Evolutionary conservation across 345 rosid genomes (phyloP), one percentile per base, ranked within the genome.

Genomic region (Euclidium syriacum): DNA sequence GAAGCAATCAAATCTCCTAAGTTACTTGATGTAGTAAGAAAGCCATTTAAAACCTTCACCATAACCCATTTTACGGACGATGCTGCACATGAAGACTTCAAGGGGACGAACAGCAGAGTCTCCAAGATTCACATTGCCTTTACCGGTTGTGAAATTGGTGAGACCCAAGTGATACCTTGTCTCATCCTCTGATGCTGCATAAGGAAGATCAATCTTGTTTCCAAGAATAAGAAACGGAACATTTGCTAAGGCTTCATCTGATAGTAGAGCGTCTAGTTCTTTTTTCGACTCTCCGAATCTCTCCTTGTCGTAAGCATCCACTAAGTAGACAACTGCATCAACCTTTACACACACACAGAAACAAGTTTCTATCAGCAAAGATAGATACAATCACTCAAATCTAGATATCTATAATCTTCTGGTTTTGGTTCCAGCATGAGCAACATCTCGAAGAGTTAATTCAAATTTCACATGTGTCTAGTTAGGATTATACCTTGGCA

Each of bases 41-140:
- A 87, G 44, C 91, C 95, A 85, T 65, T 74, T 78, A 72, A 87
- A 87, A 6, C 91, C 95, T 4, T 87, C 88, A 1, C 95, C 91
- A 24, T 87, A 87, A 4, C 95, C 95, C 95, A 87, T 87, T 74
- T 82, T 84, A 51, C 88, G 85, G 29, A 87, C 95, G 5, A 87
- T 81, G 81, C 88, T 87, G 74, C 95, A 87, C 95, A 83, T 87
- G 35, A 79, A 87, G 43, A 87, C 88, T 75, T 87, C 91, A 2
- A 87, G 75, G 3, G 91, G 91, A 32, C 95, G 85, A 30, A 87
- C 68, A 22, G 40, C 70, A 12, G 83, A 52, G 24, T 78, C 79
- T 10, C 55, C 75, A 3, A 87, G 76, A 54, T 51, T 76, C 7
- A 82, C 86, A 58, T 71, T 84, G 6, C 78, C 83, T 64, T 87